These are phyloP conservation scores for Hevea brasiliensis DNA, from an alignment of 345 rosid species.

Conservation along the genomic window DNA sequence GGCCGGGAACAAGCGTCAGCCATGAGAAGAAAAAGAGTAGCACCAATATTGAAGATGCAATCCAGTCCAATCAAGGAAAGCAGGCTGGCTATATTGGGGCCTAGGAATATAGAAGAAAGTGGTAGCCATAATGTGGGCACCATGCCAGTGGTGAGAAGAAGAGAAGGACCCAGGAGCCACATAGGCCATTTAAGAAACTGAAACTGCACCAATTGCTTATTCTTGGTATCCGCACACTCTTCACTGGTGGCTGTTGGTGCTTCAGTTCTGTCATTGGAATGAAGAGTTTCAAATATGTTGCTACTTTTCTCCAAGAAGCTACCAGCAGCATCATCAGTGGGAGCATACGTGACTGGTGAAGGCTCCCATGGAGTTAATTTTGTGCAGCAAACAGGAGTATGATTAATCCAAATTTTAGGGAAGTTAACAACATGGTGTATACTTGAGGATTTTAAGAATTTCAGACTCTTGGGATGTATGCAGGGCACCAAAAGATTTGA, in stretches of 20 bases:
- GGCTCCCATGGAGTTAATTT: constrained; percentile 68
- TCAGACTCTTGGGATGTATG: constrained; percentile 33
- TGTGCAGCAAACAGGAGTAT: constrained; percentile 43
- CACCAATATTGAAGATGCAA: constrained; percentile 87
- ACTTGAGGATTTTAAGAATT: constrained; percentile 27
- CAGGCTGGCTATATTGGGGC: constrained; percentile 81
- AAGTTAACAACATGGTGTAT: constrained; percentile 12
- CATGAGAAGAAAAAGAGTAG: constrained; percentile 79
- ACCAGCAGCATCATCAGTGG: constrained; percentile 42
- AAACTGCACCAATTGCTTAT: constrained; percentile 26
- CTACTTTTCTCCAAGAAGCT: constrained; percentile 45
- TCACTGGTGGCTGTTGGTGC: constrained; percentile 21
- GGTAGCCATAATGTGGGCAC: constrained; percentile 93
- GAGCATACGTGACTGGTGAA: constrained; percentile 45
- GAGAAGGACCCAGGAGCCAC: constrained; percentile 85
- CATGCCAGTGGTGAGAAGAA: constrained; percentile 85
- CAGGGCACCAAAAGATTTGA: constrained; percentile 24
- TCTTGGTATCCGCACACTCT: constrained; percentile 27
- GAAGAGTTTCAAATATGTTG: constrained; percentile 56
- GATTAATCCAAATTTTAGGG: constrained; percentile 20
- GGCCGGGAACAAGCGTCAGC: constrained; percentile 80
- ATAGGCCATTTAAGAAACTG: constrained; percentile 81
- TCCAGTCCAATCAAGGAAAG: constrained; percentile 88
- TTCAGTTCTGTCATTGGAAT: constrained; percentile 41
- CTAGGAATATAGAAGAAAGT: constrained; percentile 72